Conservation (phyloP, 1,284 basidiomycete genomes). For the Ganoderma meredithae region DNA sequence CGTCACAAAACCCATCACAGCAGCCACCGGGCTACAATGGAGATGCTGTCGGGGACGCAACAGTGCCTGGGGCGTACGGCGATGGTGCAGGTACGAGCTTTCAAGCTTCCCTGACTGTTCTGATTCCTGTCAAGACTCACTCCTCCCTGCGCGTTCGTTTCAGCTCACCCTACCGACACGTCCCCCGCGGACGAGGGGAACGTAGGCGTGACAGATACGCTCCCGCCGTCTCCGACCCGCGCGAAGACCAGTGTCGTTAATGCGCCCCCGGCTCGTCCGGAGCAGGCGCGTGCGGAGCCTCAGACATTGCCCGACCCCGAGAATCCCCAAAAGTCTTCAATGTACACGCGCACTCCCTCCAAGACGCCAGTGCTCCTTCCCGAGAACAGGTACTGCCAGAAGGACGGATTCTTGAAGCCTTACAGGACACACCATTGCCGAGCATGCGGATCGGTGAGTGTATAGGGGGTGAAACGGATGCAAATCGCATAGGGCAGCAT, state of each 20-base stretch:
- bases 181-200: slow-evolving; percentile 27
- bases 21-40: background rate
- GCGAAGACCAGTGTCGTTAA: slow-evolving; percentile 18
- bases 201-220: slow-evolving; percentile 37
- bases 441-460: slow-evolving; percentile 69
- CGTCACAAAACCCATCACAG: slow-evolving; percentile 15
- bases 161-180: slow-evolving; percentile 9
- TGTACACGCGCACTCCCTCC: slow-evolving; percentile 50
- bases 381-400: slow-evolving; percentile 64
- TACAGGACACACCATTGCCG: slow-evolving; percentile 81
- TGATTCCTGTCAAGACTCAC: background rate
- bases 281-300: slow-evolving; percentile 21
- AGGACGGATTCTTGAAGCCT: slow-evolving; percentile 70
- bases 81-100: background rate
- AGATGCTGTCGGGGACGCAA: background rate
- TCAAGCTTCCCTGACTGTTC: too few relatives aligned
- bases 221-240: slow-evolving; percentile 36
- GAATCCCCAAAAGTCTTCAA: slow-evolving; percentile 32
- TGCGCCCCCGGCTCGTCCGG: slow-evolving; percentile 1
- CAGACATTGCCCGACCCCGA: slow-evolving; percentile 10
- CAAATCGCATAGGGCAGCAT: background rate
- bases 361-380: slow-evolving; percentile 58
- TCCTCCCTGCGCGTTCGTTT: background rate
- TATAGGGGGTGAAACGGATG: background rate
- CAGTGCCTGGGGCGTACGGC: background rate